Evolutionary conservation across 768 basidiomycete genomes (phyloP), one percentile per base, ranked within the genome.

Genomic region (Leccinum longicurvipes): DNA sequence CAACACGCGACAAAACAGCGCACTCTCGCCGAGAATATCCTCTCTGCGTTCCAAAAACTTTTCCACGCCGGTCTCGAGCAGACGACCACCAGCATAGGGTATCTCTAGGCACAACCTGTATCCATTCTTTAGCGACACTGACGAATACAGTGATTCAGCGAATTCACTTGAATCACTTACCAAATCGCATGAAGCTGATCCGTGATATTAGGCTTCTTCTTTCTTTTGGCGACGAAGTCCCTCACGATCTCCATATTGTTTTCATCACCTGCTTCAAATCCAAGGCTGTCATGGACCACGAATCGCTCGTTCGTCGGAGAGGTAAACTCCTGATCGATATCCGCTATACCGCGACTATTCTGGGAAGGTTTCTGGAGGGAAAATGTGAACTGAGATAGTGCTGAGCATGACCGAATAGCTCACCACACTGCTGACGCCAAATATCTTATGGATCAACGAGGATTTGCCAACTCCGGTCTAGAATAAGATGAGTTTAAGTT

Each of bases 251-350:
- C 24, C 8, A 63, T 55, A 17, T 60, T 59, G 25, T 6, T 3
- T 36, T 50, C 42, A 28, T 62, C 61, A 10, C n/a, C 61, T n/a
- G 57, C 44, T 28, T 63, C 60, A 11, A 61, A 61, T 2, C 60
- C 60, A 8, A 63, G 60, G 42, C 60, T 62, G 17, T 62, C 61
- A 4, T 63, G 61, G n/a, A 63, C 48, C 17, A 62, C 61, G 17
- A 62, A 60, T 47, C 57, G 53, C 7, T 48, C 28, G 29, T 62
- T 62, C 28, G 14, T 32, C 8, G 44, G 48, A n/a, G 61, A 63
- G 28, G 50, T 9, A 36, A 62, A 62, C 45, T 63, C 61, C 5
- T 3, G 36, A 15, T 60, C 34, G 15, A 63, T 64, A 23, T 63
- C 6, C 15, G 58, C 51, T 17, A 0, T 6, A 15, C 62, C 58